Percentiles rank a stretch among this genome's conserved stretches.
Conservation (phyloP, 1,284 basidiomycete species). For the Volvariella volvacea region DNA sequence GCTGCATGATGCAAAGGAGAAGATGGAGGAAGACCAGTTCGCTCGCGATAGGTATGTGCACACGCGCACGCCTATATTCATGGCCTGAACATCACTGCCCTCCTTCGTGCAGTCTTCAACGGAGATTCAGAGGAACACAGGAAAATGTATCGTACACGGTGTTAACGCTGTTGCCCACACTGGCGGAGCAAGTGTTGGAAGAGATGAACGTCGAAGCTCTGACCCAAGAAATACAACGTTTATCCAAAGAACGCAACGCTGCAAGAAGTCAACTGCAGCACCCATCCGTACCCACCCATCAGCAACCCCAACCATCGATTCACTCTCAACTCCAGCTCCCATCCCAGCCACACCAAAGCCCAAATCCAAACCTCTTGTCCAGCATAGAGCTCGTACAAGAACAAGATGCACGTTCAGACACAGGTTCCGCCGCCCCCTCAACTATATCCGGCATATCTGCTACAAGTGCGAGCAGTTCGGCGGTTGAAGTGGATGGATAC, state of each 20-base stretch:
- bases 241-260: conserved; percentile 27
- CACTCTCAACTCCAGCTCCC: conserved; percentile 9
- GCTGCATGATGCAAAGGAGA: conserved; percentile 66
- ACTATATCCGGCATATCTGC: conserved; percentile 25
- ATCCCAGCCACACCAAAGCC: conserved; percentile 17
- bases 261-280: conserved; percentile 14
- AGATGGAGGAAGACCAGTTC: conserved; percentile 54
- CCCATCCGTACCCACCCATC: conserved; percentile 12
- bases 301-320: conserved; percentile 3
- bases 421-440: conserved; percentile 30
- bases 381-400: conserved; percentile 36
- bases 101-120: conserved; percentile 50
- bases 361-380: conserved; percentile 31
- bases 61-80: conserved; percentile 2
- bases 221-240: conserved; percentile 62
- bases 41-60: conserved; percentile 68
- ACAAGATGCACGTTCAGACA: conserved; percentile 47
- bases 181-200: conserved; percentile 65
- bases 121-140: conserved; percentile 77
- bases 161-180: conserved; percentile 72
- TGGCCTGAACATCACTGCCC: conserved; percentile 8
- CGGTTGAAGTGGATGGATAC: too few relatives aligned
- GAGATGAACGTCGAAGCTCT: conserved; percentile 82
- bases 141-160: conserved; percentile 80
- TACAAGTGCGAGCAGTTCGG: too few relatives aligned